phyloP scores from a whole-genome alignment of 2,329 filamentous ascomycete genomes.

The Eutypa lata region DNA sequence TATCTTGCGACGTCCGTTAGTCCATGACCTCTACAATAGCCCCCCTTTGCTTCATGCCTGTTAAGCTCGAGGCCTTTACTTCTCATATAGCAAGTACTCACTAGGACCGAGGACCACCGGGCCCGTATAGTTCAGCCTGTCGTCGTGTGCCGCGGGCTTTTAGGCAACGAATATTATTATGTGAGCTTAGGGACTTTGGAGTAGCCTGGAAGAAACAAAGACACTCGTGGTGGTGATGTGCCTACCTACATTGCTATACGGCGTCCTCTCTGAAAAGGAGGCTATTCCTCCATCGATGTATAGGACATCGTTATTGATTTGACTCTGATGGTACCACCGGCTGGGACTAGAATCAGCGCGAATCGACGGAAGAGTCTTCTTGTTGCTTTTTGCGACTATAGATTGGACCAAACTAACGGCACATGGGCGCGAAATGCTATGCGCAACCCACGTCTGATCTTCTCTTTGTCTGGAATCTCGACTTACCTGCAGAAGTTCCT shows the following conservation, averaged over 20 bases:
- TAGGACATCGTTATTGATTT: slow-evolving; percentile 5
- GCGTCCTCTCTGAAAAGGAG: slow-evolving; percentile 1
- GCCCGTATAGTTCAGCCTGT: slow-evolving; percentile 1
- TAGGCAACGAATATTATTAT: no score
- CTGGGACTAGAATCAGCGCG: not conserved
- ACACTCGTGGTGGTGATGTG: not conserved
- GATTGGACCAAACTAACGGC: no score
- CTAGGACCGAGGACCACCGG: slow-evolving; percentile 3
- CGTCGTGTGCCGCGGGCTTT: not conserved
- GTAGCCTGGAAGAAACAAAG: not conserved
- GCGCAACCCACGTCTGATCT: no score
- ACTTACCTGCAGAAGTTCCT: slow-evolving; percentile 1
- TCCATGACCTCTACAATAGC: no score
- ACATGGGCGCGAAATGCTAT: no score
- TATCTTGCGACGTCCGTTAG: not conserved
- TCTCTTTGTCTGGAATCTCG: no score
- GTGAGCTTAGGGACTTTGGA: not conserved
- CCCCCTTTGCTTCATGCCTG: no score
- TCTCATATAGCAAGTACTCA: not conserved
- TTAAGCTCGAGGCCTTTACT: not conserved
- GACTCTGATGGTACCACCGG: slow-evolving; percentile 7
- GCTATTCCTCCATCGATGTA: slow-evolving; percentile 8
- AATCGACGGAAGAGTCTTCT: no score
- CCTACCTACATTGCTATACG: not conserved
- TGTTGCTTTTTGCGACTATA: no score